Base-by-base conservation (phyloP, 768 basidiomycete species). In the Mrakia hoshinonis region DNA sequence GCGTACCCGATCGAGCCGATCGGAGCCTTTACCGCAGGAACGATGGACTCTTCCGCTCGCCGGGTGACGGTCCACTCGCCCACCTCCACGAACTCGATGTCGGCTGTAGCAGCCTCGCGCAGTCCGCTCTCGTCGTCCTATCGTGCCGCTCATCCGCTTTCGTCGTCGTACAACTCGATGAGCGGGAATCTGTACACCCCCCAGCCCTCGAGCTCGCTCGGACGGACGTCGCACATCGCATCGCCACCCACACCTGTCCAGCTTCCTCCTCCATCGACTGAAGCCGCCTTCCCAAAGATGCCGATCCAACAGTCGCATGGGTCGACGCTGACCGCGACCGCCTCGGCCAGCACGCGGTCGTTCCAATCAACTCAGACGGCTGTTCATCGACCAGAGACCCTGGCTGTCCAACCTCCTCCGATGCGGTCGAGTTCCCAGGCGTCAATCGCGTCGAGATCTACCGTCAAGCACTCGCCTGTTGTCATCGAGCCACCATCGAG, bases 151-250 rank as follows among this genome's bases (percentile, higher is more conserved):
- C 39, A 46, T 31, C 43, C 26, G 26, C 39, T 60, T 18, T 26
- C 51, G 12, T 55, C 67, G n/a, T 68, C 67, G 13, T 68, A 58
- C 43, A 54, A 61, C 58, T 61, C 67, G 13, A 3, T 43, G 29
- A 60, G 38, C 46, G 52, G 52, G 12, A 29, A 36, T 11, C 39
- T 39, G 20, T 38, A 61, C 58, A 61, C 52, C 2, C 38, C 52
- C 29, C 52, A 55, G 6, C 55, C 46, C 7, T 68, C 67, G 18
- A 68, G 52, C 52, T 68, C 67, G 43, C 43, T 68, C 46, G 67
- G 67, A 11, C 67, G 54, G 15, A 58, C 39, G 6, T 58, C 52
- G 7, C 67, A 61, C 15, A 13, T 61, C 58, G 18, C 58, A 22
- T 61, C 58, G 0, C 58, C 58, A 15, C 36, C 58, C 3, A 31